Base-by-base conservation (phyloP, 768 basidiomycete genomes). In the Infundibulicybe gibba region DNA sequence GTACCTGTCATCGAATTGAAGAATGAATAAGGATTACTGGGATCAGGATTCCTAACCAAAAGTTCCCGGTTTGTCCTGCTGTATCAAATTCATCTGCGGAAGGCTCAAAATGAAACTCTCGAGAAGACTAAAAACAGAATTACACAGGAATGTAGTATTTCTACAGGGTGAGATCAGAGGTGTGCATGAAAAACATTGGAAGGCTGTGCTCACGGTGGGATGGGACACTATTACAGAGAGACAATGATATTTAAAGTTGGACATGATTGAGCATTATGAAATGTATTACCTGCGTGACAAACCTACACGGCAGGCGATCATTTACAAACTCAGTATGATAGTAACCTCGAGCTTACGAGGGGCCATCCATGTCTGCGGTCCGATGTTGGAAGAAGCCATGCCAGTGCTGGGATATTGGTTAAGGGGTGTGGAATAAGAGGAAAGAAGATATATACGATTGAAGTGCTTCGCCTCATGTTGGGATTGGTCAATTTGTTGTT, bases 401-500 rank as follows among this genome's bases (percentile, higher is more conserved):
- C 35, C 35, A 38, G 35, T 38, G 35, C 35, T 38, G 35, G 14
- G 10, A 38, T 10, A 38, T 38, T n/a, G 35, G 10, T 19, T 38
- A 38, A 34, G 35, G 35, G n/a, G 3, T 19, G 10, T 10, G 17
- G 10, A 10, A 19, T 6, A 38, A 38, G 17, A 38, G 35, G 17
- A 6, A 6, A 10, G 10, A n/a, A 19, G 10, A 38, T n/a, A 14
- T 19, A 38, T 19, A 38, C 35, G 3, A 38, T 38, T 6, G 35
- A 14, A 19, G 35, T 38, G 10, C 35, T 38, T 38, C 35, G 14
- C 17, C 14, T 14, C 35, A 38, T 38, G 10, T 14, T 38, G 10
- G 14, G n/a, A 38, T 38, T 19, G 4, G 35, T 38, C 10, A 38
- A 38, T 10, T 10, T 38, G 10, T 38, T 38, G 35, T 62, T 54